Percentiles rank a stretch among this genome's conserved stretches.
Conservation (phyloP, 352 stramenopile species). For the Pythium guiyangense region DNA sequence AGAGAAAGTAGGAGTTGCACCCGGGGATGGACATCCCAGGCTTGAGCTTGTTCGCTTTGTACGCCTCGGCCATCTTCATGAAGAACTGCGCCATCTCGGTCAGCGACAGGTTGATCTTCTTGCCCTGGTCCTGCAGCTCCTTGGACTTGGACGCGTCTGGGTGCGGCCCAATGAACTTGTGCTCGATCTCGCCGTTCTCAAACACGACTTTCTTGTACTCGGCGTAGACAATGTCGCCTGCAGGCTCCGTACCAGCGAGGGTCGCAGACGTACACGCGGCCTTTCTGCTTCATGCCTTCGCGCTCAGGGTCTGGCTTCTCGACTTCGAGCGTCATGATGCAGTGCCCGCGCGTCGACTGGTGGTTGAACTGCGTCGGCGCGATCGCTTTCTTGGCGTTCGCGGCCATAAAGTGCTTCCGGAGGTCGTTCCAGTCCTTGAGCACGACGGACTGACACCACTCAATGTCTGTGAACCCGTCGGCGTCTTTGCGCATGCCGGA, state of each 20-base stretch:
- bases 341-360: conserved; percentile 91
- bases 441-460: conserved; percentile 91
- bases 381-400: conserved; percentile 92
- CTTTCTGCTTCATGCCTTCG: conserved; percentile 86
- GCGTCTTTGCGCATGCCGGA: conserved; percentile 92
- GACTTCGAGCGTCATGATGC: conserved; percentile 95
- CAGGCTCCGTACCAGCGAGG: conserved; percentile 91
- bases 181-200: conserved; percentile 89
- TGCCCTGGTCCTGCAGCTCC: conserved; percentile 92
- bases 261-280: conserved; percentile 93
- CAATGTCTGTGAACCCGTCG: conserved; percentile 94
- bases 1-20: conserved; percentile 94
- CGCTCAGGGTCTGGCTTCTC: conserved; percentile 91
- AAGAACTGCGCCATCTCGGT: conserved; percentile 96
- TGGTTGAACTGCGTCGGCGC: conserved; percentile 94
- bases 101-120: conserved; percentile 95
- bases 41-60: conserved; percentile 94
- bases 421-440: conserved; percentile 94
- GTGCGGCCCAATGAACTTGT: conserved; percentile 90
- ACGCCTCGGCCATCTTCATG: conserved; percentile 95
- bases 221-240: conserved; percentile 92
- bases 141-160: conserved; percentile 90
- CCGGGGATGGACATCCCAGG: conserved; percentile 90
- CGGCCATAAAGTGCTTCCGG: conserved; percentile 85
- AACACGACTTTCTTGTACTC: conserved; percentile 92